A percentile compares a stretch with the other conserved stretches of the same genome.
Evolutionary conservation across 1,139 yeast species (phyloP).

Genomic region (Hyphopichia khmerensis): DNA sequence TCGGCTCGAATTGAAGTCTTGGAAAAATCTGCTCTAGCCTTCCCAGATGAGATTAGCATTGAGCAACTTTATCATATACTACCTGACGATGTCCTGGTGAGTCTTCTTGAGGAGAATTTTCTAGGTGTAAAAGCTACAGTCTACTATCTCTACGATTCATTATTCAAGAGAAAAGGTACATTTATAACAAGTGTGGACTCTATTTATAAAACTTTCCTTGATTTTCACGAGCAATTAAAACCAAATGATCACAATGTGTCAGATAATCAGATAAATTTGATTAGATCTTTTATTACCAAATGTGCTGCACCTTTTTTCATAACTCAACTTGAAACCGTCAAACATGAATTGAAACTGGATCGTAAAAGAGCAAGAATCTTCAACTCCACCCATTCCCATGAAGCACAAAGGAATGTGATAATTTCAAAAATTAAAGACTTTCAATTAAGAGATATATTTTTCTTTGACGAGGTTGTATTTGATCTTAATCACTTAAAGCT

Average conservation of each 20-base stretch:
- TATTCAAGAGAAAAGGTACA: neutral
- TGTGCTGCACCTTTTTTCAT: neutral
- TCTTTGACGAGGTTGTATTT: constrained; percentile 2
- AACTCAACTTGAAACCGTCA: neutral
- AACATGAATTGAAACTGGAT: neutral
- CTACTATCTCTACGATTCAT: neutral
- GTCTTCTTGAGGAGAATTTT: neutral
- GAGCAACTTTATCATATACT: neutral
- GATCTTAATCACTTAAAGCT: neutral
- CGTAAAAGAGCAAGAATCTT: neutral
- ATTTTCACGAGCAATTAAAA: neutral
- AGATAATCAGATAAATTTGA: neutral
- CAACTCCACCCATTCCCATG: neutral
- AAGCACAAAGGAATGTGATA: neutral
- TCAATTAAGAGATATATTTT: neutral
- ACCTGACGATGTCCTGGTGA: neutral
- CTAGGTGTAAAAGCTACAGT: neutral
- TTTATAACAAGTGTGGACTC: neutral
- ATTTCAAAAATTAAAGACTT: neutral
- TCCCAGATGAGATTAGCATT: neutral
- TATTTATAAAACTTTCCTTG: neutral
- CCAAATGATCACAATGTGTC: neutral
- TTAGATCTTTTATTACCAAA: neutral
- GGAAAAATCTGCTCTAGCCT: neutral
- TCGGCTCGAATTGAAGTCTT: neutral